Evolutionary conservation across 306 rosid species (phyloP), one percentile per base, ranked within the genome.

Genomic region (Clitoria ternatea): DNA sequence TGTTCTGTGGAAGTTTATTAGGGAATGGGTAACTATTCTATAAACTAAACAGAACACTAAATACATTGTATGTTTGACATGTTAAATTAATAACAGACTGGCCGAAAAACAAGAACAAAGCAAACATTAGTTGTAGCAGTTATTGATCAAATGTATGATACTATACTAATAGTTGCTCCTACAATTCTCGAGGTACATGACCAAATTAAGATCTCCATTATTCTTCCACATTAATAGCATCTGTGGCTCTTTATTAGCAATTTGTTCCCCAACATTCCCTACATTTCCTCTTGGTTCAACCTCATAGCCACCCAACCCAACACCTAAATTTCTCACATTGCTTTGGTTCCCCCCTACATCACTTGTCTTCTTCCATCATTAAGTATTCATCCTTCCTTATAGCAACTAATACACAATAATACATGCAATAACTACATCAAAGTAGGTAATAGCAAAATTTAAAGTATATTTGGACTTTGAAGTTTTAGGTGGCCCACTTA

Each of bases 211-310:
- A 62, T 17, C 43, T 37, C 27, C 27, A 66, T 8, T 49, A 33
- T 35, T 49, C 73, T 23, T 6, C 61, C 59, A 33, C 73, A 50
- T 35, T 12, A 29, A 22, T 20, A 26, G 27, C 44, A 40, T 54
- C 10, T 9, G 15, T 75, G 70, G 24, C 63, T 47, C 29, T 26
- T 24, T 19, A 55, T 23, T 33, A 33, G 19, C 53, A 33, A 44
- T 36, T 67, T 66, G 74, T 55, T 55, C 50, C 79, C 74, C 52
- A 75, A 44, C 69, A 56, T 66, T 67, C 80, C 63, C 61, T 45
- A 43, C 61, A 75, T 43, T 35, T 36, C n/a, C 2, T 35, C 61
- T 48, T 72, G 39, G 8, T 6, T 43, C 12, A 19, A 4, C 11
- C 57, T 29, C 56, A 72, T 29, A 44, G 17, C 44, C 30, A 27